A percentile compares a stretch with the other conserved stretches of the same genome.
These are phyloP conservation scores for Erythrophleum ivorense DNA, from an alignment of 331 rosid species.

Conservation along the genomic window DNA sequence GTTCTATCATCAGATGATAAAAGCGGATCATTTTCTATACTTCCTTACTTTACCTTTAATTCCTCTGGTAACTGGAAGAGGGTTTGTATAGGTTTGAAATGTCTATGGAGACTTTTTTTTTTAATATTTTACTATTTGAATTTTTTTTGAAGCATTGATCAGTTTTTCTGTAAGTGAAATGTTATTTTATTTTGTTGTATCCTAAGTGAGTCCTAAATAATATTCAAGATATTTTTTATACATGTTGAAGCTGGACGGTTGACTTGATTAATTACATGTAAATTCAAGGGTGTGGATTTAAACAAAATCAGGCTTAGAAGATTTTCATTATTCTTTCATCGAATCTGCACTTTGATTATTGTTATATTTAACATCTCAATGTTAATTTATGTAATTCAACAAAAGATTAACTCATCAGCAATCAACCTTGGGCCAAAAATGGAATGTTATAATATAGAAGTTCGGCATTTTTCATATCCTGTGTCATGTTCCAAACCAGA, in stretches of 20 bases:
- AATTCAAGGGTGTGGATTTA: slow-evolving; percentile 16
- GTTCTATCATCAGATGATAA: slow-evolving; percentile 27
- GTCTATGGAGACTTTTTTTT: slow-evolving; percentile 34
- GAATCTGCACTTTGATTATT: background rate
- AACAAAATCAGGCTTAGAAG: slow-evolving; percentile 39
- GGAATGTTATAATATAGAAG: too few relatives aligned
- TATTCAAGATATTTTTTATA: background rate
- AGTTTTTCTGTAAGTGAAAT: slow-evolving; percentile 33
- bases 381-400: too few relatives aligned
- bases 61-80: slow-evolving; percentile 33
- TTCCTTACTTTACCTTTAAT: slow-evolving; percentile 36
- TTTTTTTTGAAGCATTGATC: slow-evolving; percentile 12
- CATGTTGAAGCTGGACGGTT: slow-evolving; percentile 33
- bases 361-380: too few relatives aligned
- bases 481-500: too few relatives aligned
- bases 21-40: slow-evolving; percentile 37
- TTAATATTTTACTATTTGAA: background rate
- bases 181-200: slow-evolving; percentile 29
- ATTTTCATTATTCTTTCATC: background rate
- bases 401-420: too few relatives aligned
- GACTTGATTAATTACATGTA: slow-evolving; percentile 20
- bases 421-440: too few relatives aligned
- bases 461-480: too few relatives aligned
- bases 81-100: slow-evolving; percentile 34
- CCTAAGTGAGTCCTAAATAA: slow-evolving; percentile 36